phyloP scores from a whole-genome alignment of 192 early-diverging fungal species.

The Coemansia erecta region DNA sequence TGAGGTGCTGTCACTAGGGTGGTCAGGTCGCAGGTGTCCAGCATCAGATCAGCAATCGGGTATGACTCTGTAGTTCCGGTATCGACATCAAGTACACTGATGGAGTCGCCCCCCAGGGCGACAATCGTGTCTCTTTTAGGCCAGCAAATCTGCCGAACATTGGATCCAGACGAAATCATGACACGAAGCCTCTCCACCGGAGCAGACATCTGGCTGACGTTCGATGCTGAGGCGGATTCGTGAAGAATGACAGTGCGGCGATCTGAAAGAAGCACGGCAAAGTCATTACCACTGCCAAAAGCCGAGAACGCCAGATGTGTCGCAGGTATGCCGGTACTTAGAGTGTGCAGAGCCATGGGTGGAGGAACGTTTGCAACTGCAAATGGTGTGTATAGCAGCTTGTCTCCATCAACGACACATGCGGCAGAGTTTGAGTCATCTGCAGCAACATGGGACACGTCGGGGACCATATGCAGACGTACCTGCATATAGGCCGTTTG shows the following conservation, averaged over 20 bases:
- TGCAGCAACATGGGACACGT: constrained; percentile 22
- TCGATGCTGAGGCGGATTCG: constrained; percentile 8
- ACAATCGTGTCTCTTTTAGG: constrained; percentile 54
- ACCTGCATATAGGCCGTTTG: constrained; percentile 11
- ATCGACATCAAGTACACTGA: constrained; percentile 49
- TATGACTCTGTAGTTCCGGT: constrained; percentile 1
- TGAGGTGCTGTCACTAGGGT: constrained; percentile 26
- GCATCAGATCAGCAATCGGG: not conserved
- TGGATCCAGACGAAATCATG: constrained; percentile 1
- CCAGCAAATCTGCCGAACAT: constrained; percentile 70
- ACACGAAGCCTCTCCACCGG: constrained; percentile 10
- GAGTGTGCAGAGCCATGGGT: constrained; percentile 70
- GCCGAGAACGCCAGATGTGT: constrained; percentile 65
- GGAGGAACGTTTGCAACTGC: constrained; percentile 85
- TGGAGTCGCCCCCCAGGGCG: constrained; percentile 45
- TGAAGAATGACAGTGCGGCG: constrained; percentile 28
- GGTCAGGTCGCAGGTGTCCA: constrained; percentile 10
- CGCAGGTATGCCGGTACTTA: constrained; percentile 13
- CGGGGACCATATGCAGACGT: constrained; percentile 14
- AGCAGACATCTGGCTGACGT: constrained; percentile 23
- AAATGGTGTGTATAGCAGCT: constrained; percentile 49
- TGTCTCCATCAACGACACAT: constrained; percentile 73
- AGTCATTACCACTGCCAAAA: constrained; percentile 61
- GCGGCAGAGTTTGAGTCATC: constrained; percentile 52
- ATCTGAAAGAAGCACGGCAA: constrained; percentile 70